Base-by-base conservation (phyloP, 1,284 basidiomycete genomes). In the Hortiboletus rubellus region DNA sequence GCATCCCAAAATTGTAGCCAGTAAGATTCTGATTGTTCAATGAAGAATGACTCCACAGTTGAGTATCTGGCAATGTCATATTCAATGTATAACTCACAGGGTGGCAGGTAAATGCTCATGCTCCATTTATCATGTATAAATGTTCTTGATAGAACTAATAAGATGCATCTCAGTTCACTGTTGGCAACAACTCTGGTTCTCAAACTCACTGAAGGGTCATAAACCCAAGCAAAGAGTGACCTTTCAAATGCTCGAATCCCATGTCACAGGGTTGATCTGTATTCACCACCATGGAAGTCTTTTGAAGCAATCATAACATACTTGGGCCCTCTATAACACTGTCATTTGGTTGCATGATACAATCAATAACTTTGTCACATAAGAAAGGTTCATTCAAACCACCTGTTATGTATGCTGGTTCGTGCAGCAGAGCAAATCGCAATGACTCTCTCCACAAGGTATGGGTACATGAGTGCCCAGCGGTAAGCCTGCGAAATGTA, bases 181-280 rank as follows among this genome's bases (percentile, higher is more conserved):
- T 18, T 4, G 22, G 18, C 22, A 8, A 42, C 22, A 22, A 7
- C 11, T 24, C 10, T 40, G n/a, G 5, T n/a, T 18, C 18, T 40
- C 41, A 14, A 22, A 55, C 30, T 80, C 18, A 22, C 41, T 7
- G 80, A 74, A 62, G 82, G 79, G 7, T 80, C 77, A 59, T 82
- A 82, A 17, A 80, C 79, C 81, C 82, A 84, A 10, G 80, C 78
- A 58, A 77, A 78, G 63, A 82, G 82, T 5, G 76, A 82, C n/a
- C 82, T 75, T 8, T 74, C 79, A 61, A 83, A 83, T 2, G 82
- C 79, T 9, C 79, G 74, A 40, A 82, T 72, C 22, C 81, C 81
- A 40, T 73, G 67, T 58, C 78, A 72, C 4, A 82, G 80, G 12
- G 12, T 42, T 22, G 22, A 42, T 12, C 14, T 42, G 22, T 42